phyloP scores from a whole-genome alignment of 2,329 filamentous ascomycete species.

The Sclerotinia sclerotiorum region DNA sequence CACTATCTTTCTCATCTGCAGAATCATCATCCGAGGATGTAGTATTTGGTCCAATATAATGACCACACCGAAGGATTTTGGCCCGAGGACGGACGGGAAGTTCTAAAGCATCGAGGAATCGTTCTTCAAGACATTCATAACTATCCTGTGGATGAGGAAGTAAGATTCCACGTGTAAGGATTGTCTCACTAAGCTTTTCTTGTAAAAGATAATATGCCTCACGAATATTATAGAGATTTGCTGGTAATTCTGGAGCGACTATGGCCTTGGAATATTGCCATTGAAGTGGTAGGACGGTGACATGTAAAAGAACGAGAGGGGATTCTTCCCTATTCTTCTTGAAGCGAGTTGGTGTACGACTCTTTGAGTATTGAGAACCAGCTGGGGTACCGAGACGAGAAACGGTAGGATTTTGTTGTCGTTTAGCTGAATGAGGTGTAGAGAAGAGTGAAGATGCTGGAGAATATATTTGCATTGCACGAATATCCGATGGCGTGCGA shows the following conservation, averaged over 20 bases:
- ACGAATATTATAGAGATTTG: conserved; percentile 52
- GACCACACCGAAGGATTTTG: conserved; percentile 71
- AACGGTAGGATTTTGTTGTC: conserved; percentile 47
- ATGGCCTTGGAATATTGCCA: conserved; percentile 63
- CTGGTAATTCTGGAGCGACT: conserved; percentile 47
- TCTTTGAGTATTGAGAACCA: conserved; percentile 32
- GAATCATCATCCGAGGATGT: conserved; percentile 38
- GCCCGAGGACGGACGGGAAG: conserved; percentile 64
- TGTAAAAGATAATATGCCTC: conserved; percentile 67
- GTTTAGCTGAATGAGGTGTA: conserved; percentile 57
- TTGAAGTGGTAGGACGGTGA: conserved; percentile 70
- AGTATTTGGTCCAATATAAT: conserved; percentile 62
- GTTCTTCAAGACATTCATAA: conserved; percentile 76
- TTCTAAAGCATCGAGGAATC: conserved; percentile 72
- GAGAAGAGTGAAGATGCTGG: conserved; percentile 58
- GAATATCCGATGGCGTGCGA: conserved; percentile 67
- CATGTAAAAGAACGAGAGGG: conserved; percentile 76
- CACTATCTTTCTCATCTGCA: conserved; percentile 26
- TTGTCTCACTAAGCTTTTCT: conserved; percentile 69
- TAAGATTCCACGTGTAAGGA: conserved; percentile 71
- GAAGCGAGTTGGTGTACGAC: conserved; percentile 56
- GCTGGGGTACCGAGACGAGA: conserved; percentile 58
- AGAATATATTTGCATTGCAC: conserved; percentile 70
- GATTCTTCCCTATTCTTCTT: conserved; percentile 55
- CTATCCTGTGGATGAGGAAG: conserved; percentile 77